phyloP scores from a whole-genome alignment of 1,139 yeast species.

The Saccharomyces uvarum region DNA sequence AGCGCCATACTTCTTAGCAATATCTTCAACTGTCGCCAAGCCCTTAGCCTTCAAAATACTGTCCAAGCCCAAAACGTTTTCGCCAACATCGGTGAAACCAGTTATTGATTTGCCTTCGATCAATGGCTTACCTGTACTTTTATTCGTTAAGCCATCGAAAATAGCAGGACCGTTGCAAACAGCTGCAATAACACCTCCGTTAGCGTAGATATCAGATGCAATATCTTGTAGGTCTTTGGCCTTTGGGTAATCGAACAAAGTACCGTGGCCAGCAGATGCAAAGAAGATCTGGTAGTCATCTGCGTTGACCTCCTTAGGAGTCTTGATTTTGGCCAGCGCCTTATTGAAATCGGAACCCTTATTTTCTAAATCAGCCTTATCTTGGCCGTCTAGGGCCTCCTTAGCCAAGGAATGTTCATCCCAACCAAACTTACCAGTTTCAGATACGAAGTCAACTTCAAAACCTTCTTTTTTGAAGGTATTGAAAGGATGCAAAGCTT shows the following conservation, averaged over 20 bases:
- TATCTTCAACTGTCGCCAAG: slow-evolving; percentile 35
- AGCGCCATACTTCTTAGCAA: slow-evolving; percentile 39
- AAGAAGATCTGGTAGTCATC: slow-evolving; percentile 46
- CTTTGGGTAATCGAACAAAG: slow-evolving; percentile 50
- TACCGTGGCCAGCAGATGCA: slow-evolving; percentile 61
- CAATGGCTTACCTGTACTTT: slow-evolving; percentile 38
- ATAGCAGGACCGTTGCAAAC: slow-evolving; percentile 64
- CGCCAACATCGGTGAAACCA: slow-evolving; percentile 56
- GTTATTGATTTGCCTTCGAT: slow-evolving; percentile 49
- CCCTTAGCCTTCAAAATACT: slow-evolving; percentile 33
- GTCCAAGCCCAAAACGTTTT: slow-evolving; percentile 37
- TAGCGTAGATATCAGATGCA: slow-evolving; percentile 41
- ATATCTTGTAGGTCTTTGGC: slow-evolving; percentile 41
- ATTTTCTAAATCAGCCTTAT: slow-evolving; percentile 36
- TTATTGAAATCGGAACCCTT: slow-evolving; percentile 36
- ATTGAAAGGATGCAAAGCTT: slow-evolving; percentile 51
- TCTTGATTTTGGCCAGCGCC: slow-evolving; percentile 29
- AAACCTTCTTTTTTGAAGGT: slow-evolving; percentile 41
- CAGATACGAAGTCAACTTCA: slow-evolving; percentile 50
- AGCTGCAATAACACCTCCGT: slow-evolving; percentile 51
- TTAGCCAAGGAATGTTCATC: slow-evolving; percentile 46
- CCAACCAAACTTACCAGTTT: slow-evolving; percentile 46
- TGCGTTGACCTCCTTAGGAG: slow-evolving; percentile 36
- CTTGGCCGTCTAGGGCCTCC: slow-evolving; percentile 42
- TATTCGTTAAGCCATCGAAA: slow-evolving; percentile 41